Conservation (phyloP, 1,284 basidiomycete species). For the Takashimella koratensis region DNA sequence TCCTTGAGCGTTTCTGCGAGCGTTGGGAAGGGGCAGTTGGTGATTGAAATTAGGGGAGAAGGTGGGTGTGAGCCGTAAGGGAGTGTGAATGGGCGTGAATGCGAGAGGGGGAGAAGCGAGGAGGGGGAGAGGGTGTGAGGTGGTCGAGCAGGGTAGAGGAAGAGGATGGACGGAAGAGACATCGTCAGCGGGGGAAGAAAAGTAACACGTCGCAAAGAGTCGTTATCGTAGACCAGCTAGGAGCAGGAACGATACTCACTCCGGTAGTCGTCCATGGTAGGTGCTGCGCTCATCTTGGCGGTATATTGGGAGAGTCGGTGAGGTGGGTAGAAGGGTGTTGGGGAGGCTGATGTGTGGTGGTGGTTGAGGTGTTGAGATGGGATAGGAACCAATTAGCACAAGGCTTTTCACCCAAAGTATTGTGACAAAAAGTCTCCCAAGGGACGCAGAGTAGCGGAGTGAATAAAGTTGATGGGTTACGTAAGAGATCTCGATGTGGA, state of each 20-base stretch:
- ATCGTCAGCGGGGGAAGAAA: too few species aligned
- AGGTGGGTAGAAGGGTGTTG: too few species aligned
- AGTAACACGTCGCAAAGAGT: too few species aligned
- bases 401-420: neutral
- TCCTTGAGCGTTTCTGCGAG: constrained; percentile 53
- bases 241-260: too few species aligned
- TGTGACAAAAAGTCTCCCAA: too few species aligned
- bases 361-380: constrained; percentile 3
- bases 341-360: neutral
- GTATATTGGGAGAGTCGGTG: too few species aligned
- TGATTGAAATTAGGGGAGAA: neutral
- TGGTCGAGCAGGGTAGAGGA: neutral
- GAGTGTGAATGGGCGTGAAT: constrained; percentile 1
- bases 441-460: too few species aligned
- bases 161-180: neutral
- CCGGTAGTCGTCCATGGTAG: constrained; percentile 37
- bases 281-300: constrained; percentile 21
- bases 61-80: neutral
- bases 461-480: too few species aligned
- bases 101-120: neutral
- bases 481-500: too few species aligned
- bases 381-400: constrained; percentile 5
- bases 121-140: neutral
- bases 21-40: constrained; percentile 3
- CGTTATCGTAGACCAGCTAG: too few species aligned